Evolutionary conservation across 1,139 yeast species (phyloP), one percentile per base, ranked within the genome.

Genomic region (Candida dubliniensis): DNA sequence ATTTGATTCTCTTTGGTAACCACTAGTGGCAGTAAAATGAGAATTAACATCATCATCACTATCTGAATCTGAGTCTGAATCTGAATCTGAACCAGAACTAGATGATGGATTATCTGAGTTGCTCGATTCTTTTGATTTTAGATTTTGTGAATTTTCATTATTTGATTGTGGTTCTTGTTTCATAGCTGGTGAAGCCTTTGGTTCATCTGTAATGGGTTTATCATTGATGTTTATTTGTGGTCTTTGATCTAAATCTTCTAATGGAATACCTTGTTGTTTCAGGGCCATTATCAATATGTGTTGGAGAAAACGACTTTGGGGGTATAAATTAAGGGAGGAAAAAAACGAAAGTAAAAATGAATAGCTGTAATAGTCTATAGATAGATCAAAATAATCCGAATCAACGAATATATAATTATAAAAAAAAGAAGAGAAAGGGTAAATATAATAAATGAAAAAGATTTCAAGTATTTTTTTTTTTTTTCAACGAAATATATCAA

Each of bases 1-100:
- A 50, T 71, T 70, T 29, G 55, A 40, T 11, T 69, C 66, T 43
- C 67, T 53, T 6, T 63, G 64, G 47, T 67, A 69, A 4, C 76
- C 75, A 36, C 72, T 66, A 8, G 14, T 12, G n/a, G 55, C 54
- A 9, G 49, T 34, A 27, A 56, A 47, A 12, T 41, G 40, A 3
- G 46, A 43, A 13, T 36, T 36, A 14, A 27, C 14, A 13, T 38
- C 41, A 12, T 38, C 41, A n/a, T 36, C 39, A 11, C 38, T 36
- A 8, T 15, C 18, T 35, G 37, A 35, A 13, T 31, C 27, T 8
- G 37, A 35, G 3, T 15, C 18, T 35, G 37, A 35, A 13, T 31
- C 27, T 8, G 37, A 35, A 25, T 18, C 30, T 11, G 31, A 27
- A 31, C 31, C 35, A 12, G 42, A 36, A 30, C 29, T 24, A 9